These are phyloP conservation scores for Kandelia obovata DNA, from an alignment of 345 rosid species.

Conservation along the genomic window DNA sequence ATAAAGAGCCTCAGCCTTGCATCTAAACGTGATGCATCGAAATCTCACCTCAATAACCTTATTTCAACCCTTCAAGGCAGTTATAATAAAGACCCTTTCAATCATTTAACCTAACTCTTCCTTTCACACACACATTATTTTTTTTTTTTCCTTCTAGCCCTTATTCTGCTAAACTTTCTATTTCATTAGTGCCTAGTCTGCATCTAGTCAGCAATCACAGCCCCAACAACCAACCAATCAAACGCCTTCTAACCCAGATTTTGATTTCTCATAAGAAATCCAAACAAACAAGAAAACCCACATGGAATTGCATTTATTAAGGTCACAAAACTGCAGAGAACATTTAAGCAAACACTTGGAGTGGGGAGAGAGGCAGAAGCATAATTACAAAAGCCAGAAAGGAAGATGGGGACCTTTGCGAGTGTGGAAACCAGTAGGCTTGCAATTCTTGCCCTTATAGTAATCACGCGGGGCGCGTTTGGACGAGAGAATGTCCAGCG, in stretches of 20 bases:
- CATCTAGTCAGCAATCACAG: not conserved
- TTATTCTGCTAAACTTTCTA: too few relatives aligned
- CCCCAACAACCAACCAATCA: not conserved
- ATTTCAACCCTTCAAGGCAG: too few relatives aligned
- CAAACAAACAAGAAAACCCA: too few relatives aligned
- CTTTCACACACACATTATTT: too few relatives aligned
- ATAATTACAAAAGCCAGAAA: not conserved
- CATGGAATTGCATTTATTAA: not conserved
- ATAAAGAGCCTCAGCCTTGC: too few relatives aligned
- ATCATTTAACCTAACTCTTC: too few relatives aligned
- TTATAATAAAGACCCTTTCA: too few relatives aligned
- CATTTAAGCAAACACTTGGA: not conserved
- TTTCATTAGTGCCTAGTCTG: too few relatives aligned
- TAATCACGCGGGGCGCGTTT: conserved; percentile 72
- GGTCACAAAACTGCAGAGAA: not conserved
- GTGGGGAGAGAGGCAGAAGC: not conserved
- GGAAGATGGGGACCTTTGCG: conserved; percentile 52
- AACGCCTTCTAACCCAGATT: not conserved
- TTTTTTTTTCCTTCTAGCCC: too few relatives aligned
- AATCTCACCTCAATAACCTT: too few relatives aligned
- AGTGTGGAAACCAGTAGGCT: conserved; percentile 77
- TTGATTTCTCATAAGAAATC: not conserved
- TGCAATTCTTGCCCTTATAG: conserved; percentile 86
- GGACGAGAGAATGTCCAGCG: conserved; percentile 76
- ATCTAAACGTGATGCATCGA: too few relatives aligned